Base-by-base conservation (phyloP, 176 grass and related monocot genomes). In the Guadua angustifolia region DNA sequence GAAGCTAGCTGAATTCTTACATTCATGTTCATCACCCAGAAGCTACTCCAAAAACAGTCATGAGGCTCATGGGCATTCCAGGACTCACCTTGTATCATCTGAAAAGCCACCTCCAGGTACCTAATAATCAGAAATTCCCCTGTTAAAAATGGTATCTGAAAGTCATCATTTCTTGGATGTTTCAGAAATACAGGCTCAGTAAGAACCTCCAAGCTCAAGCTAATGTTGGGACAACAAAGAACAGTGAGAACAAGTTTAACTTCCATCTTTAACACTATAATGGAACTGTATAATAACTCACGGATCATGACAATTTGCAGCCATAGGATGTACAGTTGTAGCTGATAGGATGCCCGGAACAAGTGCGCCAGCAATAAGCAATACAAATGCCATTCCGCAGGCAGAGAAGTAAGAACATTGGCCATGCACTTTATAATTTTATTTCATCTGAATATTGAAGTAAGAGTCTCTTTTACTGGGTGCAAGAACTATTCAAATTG, bases 51-150 rank as follows among this genome's bases (percentile, higher is more conserved):
- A 97, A 97, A 85, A 90, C 94, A 63, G 94, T 97, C 87, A 92
- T 97, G 94, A 94, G 92, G 90, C 92, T 97, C 65, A 97, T 97
- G 92, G 92, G 94, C 61, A 92, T 97, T 91, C 94, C 94, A 70
- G 94, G 94, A 90, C 88, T 97, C 71, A 97, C 94, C 68, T 90
- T 97, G 50, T 97, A 97, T 83, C 94, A 97, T 92, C 83, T 97
- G 84, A 97, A 97, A 89, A 94, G 94, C 47, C 94, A 97, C 88
- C 94, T 97, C 79, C 94, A 97, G 91, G 94, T 97, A 88, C 79
- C 38, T 71, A 38, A 72, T 75, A 83, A 86, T 71, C 40, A 82
- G 21, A 82, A 82, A 82, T 45, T 61, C n/a, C 45, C 52, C 33
- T 57, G 45, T 66, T 73, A 78, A 47, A 85, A 56, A 78, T 53